Evolutionary conservation across 495 filamentous ascomycete genomes (phyloP), one percentile per base, ranked within the genome.

Genomic region (Rhizodiscina lignyota): DNA sequence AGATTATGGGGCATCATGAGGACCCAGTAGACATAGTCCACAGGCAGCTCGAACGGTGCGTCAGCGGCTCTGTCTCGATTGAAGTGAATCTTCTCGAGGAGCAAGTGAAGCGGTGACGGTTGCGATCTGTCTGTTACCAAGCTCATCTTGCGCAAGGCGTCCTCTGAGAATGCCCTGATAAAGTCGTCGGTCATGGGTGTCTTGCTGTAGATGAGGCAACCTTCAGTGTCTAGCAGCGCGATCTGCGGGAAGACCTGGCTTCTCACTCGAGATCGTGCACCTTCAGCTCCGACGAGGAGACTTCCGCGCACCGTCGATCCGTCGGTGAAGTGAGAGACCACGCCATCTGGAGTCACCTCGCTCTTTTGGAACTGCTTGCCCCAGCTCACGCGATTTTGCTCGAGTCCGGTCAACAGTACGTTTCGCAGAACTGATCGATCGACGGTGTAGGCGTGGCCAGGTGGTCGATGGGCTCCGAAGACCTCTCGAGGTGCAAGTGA

Each of bases 271-370:
- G 68, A 74, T 21, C 54, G 56, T 18, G 55, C 50, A 4, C 74
- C 74, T 47, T 79, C 74, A 36, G 58, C 61, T 22, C 63, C 73
- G 31, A 77, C 44, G 10, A 79, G 45, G 2, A 77, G 48, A 0
- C 50, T 49, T 1, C 72, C 74, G 2, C 47, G 53, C 12, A 40
- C 60, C 0, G 45, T 52, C 2, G 59, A 56, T 6, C 62, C 65
- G 41, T 77, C 73, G 12, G 55, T 52, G 39, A 77, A 76, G 20
- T 53, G 45, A 3, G 54, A 64, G 3, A 49, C 61, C 31, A 70
- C 59, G 2, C 44, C 49, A 4, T 52, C 43, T 1, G 42, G 39
- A 0, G 43, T 45, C 2, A 43, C 47, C 16, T 66, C 55, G 23
- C 48, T 47, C 20, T 35, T 24, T 8, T 20, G 35, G 12, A 49